A percentile compares a stretch with the other conserved stretches of the same genome.
These are phyloP conservation scores for Rutstroemia sp. DNA, from an alignment of 2,329 filamentous ascomycete genomes.

Conservation along the genomic window DNA sequence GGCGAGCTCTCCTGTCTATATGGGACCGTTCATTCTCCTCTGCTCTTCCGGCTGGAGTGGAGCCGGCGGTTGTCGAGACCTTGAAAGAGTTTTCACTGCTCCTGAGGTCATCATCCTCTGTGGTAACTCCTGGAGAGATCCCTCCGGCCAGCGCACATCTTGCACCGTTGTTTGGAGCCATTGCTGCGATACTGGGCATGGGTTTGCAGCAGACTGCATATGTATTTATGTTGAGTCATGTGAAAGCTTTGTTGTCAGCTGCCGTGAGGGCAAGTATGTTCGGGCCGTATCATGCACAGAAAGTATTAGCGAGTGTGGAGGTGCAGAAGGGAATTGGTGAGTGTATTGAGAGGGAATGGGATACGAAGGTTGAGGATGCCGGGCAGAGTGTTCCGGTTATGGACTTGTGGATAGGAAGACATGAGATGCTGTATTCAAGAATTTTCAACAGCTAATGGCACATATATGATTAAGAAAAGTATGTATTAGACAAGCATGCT, in stretches of 20 bases:
- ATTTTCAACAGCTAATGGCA: slow-evolving; percentile 69
- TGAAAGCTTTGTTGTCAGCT: slow-evolving; percentile 68
- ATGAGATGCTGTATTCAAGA: slow-evolving; percentile 75
- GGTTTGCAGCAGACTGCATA: slow-evolving; percentile 58
- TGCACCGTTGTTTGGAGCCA: slow-evolving; percentile 61
- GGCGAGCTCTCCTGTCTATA: slow-evolving; percentile 63
- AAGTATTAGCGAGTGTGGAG: slow-evolving; percentile 54
- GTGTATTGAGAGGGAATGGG: slow-evolving; percentile 54
- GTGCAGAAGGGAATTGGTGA: slow-evolving; percentile 50
- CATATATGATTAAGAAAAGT: too few species aligned
- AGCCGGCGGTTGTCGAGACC: slow-evolving; percentile 14
- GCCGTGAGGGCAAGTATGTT: slow-evolving; percentile 71
- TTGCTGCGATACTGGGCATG: slow-evolving; percentile 56
- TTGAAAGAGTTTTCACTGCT: slow-evolving; percentile 24
- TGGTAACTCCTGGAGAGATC: slow-evolving; percentile 16
- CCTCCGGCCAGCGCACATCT: slow-evolving; percentile 55
- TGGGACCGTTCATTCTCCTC: slow-evolving; percentile 65
- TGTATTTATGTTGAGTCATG: slow-evolving; percentile 68
- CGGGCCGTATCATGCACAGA: slow-evolving; percentile 74
- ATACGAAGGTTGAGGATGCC: slow-evolving; percentile 53
- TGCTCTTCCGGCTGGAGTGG: slow-evolving; percentile 25
- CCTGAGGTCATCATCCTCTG: slow-evolving; percentile 19
- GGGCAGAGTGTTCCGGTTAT: slow-evolving; percentile 70
- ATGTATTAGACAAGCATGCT: too few species aligned
- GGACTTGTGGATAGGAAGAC: slow-evolving; percentile 77